Evolutionary conservation across 169 alveolate species (phyloP).

Genomic region (Eimeria sp.): DNA sequence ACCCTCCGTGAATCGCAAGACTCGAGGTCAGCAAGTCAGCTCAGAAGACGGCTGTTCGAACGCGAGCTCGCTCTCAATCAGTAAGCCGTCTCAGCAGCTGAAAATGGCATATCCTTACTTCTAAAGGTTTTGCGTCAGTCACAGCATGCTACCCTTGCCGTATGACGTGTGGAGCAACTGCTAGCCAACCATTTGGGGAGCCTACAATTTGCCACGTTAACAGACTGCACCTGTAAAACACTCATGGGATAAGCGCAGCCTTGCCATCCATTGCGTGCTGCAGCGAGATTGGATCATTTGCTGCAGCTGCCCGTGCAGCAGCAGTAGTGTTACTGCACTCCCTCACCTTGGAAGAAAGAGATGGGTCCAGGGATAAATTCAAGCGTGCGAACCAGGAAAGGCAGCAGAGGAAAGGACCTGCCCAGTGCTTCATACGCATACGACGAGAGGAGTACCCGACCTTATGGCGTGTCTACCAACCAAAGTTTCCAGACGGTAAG

Average conservation of each 20-base stretch:
- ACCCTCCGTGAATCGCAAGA: conserved; percentile 66
- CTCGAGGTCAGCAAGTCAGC: conserved; percentile 28
- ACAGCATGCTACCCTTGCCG: neutral
- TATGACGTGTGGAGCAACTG: neutral
- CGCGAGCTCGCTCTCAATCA: conserved; percentile 68
- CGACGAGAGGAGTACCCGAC: conserved; percentile 60
- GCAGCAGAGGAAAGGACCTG: conserved; percentile 47
- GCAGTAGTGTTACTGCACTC: conserved; percentile 80
- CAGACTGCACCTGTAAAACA: neutral
- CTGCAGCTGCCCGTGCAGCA: conserved; percentile 83
- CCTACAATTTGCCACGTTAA: neutral
- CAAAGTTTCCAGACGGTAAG: conserved; percentile 81
- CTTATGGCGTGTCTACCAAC: conserved; percentile 75
- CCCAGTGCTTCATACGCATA: conserved; percentile 77
- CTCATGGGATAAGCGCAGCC: neutral
- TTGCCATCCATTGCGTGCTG: neutral
- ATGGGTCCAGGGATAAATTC: neutral
- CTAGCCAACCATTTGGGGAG: neutral
- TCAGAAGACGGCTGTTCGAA: conserved; percentile 70
- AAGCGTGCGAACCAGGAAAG: neutral
- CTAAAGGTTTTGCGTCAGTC: neutral
- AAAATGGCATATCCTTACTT: neutral
- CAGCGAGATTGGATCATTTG: conserved; percentile 80
- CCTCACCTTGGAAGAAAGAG: conserved; percentile 41
- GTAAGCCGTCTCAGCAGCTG: neutral